Evolutionary conservation across 331 rosid genomes (phyloP), one percentile per base, ranked within the genome.

Genomic region (Quercus phellos): DNA sequence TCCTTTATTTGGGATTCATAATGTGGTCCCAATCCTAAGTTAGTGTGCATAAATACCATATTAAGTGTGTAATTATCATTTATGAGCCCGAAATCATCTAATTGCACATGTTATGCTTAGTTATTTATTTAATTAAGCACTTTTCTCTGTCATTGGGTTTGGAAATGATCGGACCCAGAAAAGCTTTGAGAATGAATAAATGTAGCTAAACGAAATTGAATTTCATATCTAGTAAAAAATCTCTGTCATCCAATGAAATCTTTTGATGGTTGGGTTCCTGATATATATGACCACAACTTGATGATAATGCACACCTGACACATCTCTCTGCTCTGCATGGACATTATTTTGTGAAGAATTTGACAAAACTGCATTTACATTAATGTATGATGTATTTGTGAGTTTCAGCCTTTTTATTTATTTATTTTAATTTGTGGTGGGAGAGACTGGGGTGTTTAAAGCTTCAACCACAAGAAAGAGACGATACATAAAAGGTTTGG

Each of bases 21-120:
- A 64, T 73, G 85, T 81, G 91, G 95, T 87, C 95, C 94, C 78
- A 75, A 72, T 42, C 70, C 80, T 85, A 71, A 63, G 51, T 81
- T 77, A 55, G 78, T 76, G 78, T 71, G 84, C 70, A 68, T 51
- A n/a, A 42, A 51, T 26, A 27, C 66, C 78, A 73, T 68, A 80
- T 74, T 85, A 80, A 71, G 79, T 74, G 68, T 56, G 79, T 80
- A 85, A 91, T 86, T 70, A 85, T 85, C 84, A 71, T 81, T 87
- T 77, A 54, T 35, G 78, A 78, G 74, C 78, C 78, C 77, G 78
- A 83, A 83, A 75, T 77, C 84, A 81, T 79, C 75, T 70, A 29
- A 24, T 50, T 74, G 66, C 93, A 83, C 91, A 91, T 86, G 84
- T 27, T 70, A 19, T 51, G 84, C 68, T 74, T 74, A 55, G 46